Conservation (phyloP, 1,284 basidiomycete genomes). For the Ceratobasidium papillatum region DNA sequence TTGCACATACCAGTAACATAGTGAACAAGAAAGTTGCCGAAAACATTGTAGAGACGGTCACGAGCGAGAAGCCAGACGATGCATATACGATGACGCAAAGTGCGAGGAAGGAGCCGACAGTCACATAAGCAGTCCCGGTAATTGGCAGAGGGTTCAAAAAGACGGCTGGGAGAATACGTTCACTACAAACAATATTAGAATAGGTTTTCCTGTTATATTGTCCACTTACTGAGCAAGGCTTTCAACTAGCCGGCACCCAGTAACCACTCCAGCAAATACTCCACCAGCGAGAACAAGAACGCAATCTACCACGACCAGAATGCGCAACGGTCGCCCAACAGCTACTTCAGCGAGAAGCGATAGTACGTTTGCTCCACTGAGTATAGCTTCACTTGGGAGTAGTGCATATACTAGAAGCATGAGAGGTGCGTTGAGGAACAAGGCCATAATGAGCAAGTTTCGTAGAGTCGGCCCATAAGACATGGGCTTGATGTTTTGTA, state of each 20-base stretch:
- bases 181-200: slow-evolving; percentile 46
- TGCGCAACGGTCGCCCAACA: slow-evolving; percentile 67
- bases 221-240: slow-evolving; percentile 58
- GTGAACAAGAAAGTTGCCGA: slow-evolving; percentile 54
- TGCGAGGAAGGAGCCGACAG: slow-evolving; percentile 61
- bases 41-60: slow-evolving; percentile 59
- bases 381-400: slow-evolving; percentile 62
- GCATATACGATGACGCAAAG: slow-evolving; percentile 67
- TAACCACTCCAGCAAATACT: slow-evolving; percentile 68
- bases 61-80: slow-evolving; percentile 62
- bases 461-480: slow-evolving; percentile 66
- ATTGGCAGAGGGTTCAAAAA: slow-evolving; percentile 61
- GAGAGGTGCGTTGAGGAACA: slow-evolving; percentile 62
- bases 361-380: slow-evolving; percentile 64
- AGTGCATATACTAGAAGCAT: slow-evolving; percentile 67
- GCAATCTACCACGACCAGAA: slow-evolving; percentile 69
- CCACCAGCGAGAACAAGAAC: slow-evolving; percentile 72
- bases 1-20: slow-evolving; percentile 40
- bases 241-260: slow-evolving; percentile 66
- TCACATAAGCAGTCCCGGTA: slow-evolving; percentile 64
- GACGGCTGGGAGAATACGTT: slow-evolving; percentile 65
- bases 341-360: slow-evolving; percentile 68
- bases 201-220: neutral
- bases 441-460: slow-evolving; percentile 68
- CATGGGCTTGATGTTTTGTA: slow-evolving; percentile 64